Conservation (phyloP, 1,284 basidiomycete species). For the Cystobasidium slooffiae region DNA sequence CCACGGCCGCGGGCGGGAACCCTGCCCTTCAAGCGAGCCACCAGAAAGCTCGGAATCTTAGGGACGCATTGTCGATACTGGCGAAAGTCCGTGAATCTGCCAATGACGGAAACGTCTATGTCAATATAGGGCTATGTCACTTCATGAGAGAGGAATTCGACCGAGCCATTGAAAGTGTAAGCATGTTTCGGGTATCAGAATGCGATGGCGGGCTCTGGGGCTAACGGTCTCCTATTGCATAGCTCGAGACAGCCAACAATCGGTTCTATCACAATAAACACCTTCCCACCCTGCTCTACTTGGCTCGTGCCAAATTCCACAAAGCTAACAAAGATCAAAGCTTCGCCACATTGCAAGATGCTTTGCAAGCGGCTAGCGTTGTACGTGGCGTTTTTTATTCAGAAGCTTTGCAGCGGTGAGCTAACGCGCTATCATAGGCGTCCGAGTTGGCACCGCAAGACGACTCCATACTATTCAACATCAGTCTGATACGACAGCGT, state of each 20-base stretch:
- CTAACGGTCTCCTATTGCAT: neutral
- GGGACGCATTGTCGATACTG: slow-evolving; percentile 80
- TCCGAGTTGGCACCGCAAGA: slow-evolving; percentile 78
- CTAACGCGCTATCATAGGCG: slow-evolving; percentile 63
- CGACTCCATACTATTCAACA: slow-evolving; percentile 87
- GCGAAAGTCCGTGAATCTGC: slow-evolving; percentile 84
- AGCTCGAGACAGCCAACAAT: slow-evolving; percentile 86
- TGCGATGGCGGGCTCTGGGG: neutral
- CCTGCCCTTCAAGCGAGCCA: slow-evolving; percentile 59
- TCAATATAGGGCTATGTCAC: slow-evolving; percentile 94
- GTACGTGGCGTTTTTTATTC: slow-evolving; percentile 58
- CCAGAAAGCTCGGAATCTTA: slow-evolving; percentile 29
- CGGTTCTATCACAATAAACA: slow-evolving; percentile 74
- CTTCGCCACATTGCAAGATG: slow-evolving; percentile 74
- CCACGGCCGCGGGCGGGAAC: slow-evolving; percentile 52
- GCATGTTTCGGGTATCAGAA: slow-evolving; percentile 53
- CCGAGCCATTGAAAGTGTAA: slow-evolving; percentile 86
- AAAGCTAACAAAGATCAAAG: slow-evolving; percentile 86
- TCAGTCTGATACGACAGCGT: slow-evolving; percentile 95
- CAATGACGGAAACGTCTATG: slow-evolving; percentile 81
- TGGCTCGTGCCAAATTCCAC: slow-evolving; percentile 87
- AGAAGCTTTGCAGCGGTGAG: neutral
- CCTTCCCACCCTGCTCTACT: slow-evolving; percentile 73
- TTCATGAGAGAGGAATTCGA: slow-evolving; percentile 89
- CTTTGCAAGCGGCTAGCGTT: slow-evolving; percentile 76